Evolutionary conservation across 2,329 filamentous ascomycete species (phyloP).

Genomic region (Calonectria pauciramosa): DNA sequence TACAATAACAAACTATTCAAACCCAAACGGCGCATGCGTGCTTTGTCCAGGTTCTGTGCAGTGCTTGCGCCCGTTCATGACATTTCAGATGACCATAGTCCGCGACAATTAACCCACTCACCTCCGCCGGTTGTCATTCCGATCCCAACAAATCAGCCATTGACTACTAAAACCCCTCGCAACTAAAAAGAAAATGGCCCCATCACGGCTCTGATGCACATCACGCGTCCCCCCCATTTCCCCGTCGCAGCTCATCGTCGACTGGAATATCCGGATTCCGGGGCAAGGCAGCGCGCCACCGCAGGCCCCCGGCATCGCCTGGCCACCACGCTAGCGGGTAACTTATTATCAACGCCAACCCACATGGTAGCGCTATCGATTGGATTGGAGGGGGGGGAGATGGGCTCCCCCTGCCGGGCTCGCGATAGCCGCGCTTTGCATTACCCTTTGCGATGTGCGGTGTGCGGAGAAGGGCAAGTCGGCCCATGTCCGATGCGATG

Average conservation of each 20-base stretch:
- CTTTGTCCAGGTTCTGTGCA: neutral
- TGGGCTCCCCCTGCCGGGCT: neutral
- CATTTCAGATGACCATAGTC: neutral
- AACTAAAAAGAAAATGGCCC: slow-evolving; percentile 5
- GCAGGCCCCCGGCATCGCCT: slow-evolving; percentile 12
- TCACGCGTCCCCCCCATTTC: slow-evolving; percentile 1
- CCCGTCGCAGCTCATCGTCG: neutral
- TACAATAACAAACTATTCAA: neutral
- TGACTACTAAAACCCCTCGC: neutral
- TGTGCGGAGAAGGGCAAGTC: slow-evolving; percentile 36
- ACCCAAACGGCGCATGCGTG: neutral
- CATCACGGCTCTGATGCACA: slow-evolving; percentile 5
- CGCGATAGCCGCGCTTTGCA: slow-evolving; percentile 34
- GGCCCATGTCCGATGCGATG: slow-evolving; percentile 30
- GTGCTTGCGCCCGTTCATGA: neutral
- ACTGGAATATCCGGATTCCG: slow-evolving; percentile 17
- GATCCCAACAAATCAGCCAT: slow-evolving; percentile 12
- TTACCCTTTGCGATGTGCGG: slow-evolving; percentile 32
- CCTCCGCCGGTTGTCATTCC: neutral
- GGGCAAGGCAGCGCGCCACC: slow-evolving; percentile 23
- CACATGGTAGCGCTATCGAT: slow-evolving; percentile 15
- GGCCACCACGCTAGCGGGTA: slow-evolving; percentile 9
- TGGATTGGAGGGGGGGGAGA: neutral
- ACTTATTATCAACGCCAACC: slow-evolving; percentile 28
- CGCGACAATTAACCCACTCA: slow-evolving; percentile 5